Percentiles rank a stretch among this genome's conserved stretches.
Conservation (phyloP, 352 stramenopile species). For the Phytopythium boreale region DNA sequence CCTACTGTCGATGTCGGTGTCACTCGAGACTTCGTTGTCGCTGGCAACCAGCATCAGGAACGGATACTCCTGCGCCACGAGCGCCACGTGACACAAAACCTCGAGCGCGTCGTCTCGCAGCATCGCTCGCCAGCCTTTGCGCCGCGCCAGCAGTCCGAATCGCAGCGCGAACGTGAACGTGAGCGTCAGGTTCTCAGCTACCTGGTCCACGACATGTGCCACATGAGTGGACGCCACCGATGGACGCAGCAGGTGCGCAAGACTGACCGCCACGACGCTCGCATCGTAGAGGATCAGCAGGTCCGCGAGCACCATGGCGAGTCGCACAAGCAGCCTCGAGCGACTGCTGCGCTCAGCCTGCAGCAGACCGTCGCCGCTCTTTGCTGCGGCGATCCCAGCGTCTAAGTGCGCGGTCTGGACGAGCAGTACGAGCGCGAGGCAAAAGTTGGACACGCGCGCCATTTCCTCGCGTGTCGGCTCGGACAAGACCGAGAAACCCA, state of each 20-base stretch:
- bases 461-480: conserved; percentile 6
- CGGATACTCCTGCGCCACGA: conserved; percentile 29
- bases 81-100: conserved; percentile 25
- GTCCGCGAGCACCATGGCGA: conserved; percentile 15
- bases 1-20: not conserved
- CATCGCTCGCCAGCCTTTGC: conserved; percentile 18
- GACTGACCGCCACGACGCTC: conserved; percentile 12
- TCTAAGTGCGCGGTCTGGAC: conserved; percentile 16
- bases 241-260: conserved; percentile 15
- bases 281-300: conserved; percentile 22
- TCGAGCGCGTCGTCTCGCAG: conserved; percentile 25
- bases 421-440: conserved; percentile 22
- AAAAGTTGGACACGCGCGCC: conserved; percentile 26
- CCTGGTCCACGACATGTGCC: conserved; percentile 11
- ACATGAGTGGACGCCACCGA: not conserved
- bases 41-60: conserved; percentile 22
- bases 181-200: conserved; percentile 24
- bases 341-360: not conserved
- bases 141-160: conserved; percentile 13
- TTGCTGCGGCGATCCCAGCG: not conserved
- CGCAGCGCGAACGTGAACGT: conserved; percentile 29
- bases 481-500: conserved; percentile 14
- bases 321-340: not conserved
- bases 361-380: not conserved
- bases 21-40: not conserved